These are phyloP conservation scores for Diaporthe australafricana DNA, from an alignment of 2,329 filamentous ascomycete genomes.

Conservation along the genomic window DNA sequence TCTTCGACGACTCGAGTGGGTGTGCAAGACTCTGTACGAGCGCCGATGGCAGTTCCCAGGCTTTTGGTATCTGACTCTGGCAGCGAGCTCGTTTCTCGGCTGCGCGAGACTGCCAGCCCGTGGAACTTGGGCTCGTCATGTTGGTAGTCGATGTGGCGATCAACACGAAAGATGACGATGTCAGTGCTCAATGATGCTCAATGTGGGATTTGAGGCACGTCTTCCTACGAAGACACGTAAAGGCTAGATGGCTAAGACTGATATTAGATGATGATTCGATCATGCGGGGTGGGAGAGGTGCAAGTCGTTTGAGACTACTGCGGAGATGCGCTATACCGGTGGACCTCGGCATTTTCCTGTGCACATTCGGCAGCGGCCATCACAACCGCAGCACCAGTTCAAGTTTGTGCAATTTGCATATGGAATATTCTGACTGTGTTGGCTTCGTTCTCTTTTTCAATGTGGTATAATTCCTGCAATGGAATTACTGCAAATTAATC, in stretches of 20 bases:
- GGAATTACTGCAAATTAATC: too few relatives aligned
- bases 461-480: too few relatives aligned
- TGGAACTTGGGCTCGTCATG: not conserved
- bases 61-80: constrained; percentile 27
- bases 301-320: not conserved
- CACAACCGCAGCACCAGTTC: too few relatives aligned
- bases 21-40: constrained; percentile 18
- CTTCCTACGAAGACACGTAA: not conserved
- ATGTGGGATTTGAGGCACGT: not conserved
- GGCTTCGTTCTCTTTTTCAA: too few relatives aligned
- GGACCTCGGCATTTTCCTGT: constrained; percentile 6
- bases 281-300: not conserved
- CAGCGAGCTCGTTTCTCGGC: constrained; percentile 28
- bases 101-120: constrained; percentile 23
- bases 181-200: not conserved
- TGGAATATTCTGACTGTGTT: too few relatives aligned
- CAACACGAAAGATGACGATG: not conserved
- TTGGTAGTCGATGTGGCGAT: not conserved
- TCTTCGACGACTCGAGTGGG: constrained; percentile 32
- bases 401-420: too few relatives aligned
- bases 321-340: constrained; percentile 6
- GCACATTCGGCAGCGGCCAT: not conserved
- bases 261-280: not conserved
- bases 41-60: constrained; percentile 29
- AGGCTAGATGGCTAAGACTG: not conserved